Conservation (phyloP, 805 yeast species). For the Candida saitoana region DNA sequence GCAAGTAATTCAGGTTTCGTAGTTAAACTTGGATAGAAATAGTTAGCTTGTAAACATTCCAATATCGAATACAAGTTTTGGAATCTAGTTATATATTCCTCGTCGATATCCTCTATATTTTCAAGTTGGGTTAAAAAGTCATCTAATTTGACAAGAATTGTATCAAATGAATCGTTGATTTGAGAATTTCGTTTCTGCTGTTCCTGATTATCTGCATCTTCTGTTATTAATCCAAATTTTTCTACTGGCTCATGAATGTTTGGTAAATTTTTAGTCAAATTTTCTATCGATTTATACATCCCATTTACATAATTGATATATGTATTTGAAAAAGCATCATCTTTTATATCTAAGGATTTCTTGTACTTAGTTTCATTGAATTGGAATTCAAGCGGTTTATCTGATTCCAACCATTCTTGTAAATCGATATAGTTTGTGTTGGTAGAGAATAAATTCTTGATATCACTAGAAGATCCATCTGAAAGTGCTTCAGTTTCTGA, state of each 20-base stretch:
- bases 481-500: slow-evolving; percentile 27
- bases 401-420: slow-evolving; percentile 44
- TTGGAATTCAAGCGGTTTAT: slow-evolving; percentile 32
- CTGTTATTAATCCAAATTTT: slow-evolving; percentile 10
- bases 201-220: slow-evolving; percentile 22
- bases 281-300: slow-evolving; percentile 51
- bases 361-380: slow-evolving; percentile 40
- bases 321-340: slow-evolving; percentile 36
- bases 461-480: slow-evolving; percentile 6
- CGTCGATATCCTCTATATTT: slow-evolving; percentile 22
- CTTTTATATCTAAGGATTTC: slow-evolving; percentile 29
- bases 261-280: slow-evolving; percentile 16
- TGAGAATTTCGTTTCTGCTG: slow-evolving; percentile 3
- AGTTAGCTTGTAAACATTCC: slow-evolving; percentile 54
- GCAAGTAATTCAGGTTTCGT: slow-evolving; percentile 42
- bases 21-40: slow-evolving; percentile 37
- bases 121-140: slow-evolving; percentile 23
- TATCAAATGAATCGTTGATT: slow-evolving; percentile 22
- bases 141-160: slow-evolving; percentile 25
- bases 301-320: slow-evolving; percentile 47
- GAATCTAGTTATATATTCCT: slow-evolving; percentile 19
- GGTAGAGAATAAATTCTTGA: slow-evolving; percentile 7
- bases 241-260: slow-evolving; percentile 9
- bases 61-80: slow-evolving; percentile 49
- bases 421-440: slow-evolving; percentile 33